A percentile compares a stretch with the other conserved stretches of the same genome.
phyloP scores from a whole-genome alignment of 2,329 filamentous ascomycete genomes.

The Penicillium digitatum region DNA sequence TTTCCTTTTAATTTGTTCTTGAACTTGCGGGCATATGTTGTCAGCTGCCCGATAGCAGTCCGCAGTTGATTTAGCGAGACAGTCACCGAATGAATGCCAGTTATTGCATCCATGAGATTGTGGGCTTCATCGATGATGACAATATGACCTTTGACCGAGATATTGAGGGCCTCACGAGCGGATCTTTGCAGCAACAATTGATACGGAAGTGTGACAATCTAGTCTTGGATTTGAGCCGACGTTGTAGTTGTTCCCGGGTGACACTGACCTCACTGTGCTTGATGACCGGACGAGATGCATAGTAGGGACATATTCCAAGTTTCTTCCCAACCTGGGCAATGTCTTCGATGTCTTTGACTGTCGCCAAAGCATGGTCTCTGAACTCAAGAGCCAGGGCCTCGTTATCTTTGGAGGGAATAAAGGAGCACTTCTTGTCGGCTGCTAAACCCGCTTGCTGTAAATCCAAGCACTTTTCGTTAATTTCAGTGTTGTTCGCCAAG shows the following conservation, averaged over 20 bases:
- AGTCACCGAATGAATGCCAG: conserved; percentile 76
- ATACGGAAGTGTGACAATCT: conserved; percentile 88
- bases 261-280: conserved; percentile 64
- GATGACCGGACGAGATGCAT: conserved; percentile 84
- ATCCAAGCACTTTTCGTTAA: conserved; percentile 90
- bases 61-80: conserved; percentile 70
- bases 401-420: conserved; percentile 73
- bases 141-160: conserved; percentile 81
- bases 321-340: conserved; percentile 72
- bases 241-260: not conserved
- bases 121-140: conserved; percentile 98
- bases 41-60: conserved; percentile 69
- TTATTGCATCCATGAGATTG: conserved; percentile 93
- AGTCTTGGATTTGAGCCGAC: not conserved
- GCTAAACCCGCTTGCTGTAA: conserved; percentile 68
- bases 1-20: conserved; percentile 83
- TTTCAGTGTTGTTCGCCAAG: conserved; percentile 67
- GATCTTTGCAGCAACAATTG: conserved; percentile 81
- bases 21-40: conserved; percentile 79
- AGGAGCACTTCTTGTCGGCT: conserved; percentile 67
- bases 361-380: conserved; percentile 77
- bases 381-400: conserved; percentile 71
- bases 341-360: conserved; percentile 90
- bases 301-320: conserved; percentile 86
- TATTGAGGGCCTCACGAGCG: conserved; percentile 78